These are phyloP conservation scores for Raphanus raphanistrum DNA, from an alignment of 345 rosid species.

Conservation along the genomic window DNA sequence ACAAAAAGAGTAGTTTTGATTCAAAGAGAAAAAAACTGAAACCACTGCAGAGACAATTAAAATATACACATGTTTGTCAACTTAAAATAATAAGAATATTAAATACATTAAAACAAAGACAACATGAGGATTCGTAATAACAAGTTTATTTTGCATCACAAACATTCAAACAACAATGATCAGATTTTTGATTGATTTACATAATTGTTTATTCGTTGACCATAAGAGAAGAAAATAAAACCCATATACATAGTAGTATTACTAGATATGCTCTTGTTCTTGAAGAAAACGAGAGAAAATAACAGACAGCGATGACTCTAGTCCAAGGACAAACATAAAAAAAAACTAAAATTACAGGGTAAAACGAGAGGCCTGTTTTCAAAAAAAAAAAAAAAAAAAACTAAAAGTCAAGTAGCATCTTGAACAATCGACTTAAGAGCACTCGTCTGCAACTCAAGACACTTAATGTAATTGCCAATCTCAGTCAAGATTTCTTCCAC, in stretches of 20 bases:
- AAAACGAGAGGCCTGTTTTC: neutral
- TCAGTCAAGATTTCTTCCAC: slow-evolving; percentile 46
- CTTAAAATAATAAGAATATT: neutral
- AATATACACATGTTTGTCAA: neutral
- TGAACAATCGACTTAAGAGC: slow-evolving; percentile 43
- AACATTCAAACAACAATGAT: slow-evolving; percentile 1
- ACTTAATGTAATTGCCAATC: slow-evolving; percentile 43
- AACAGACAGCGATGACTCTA: slow-evolving; percentile 1
- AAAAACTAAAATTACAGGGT: slow-evolving; percentile 20
- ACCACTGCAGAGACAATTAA: neutral
- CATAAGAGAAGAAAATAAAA: slow-evolving; percentile 1
- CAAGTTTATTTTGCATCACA: slow-evolving; percentile 6
- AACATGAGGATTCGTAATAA: neutral
- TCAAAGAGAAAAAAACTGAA: slow-evolving; percentile 17
- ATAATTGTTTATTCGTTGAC: neutral
- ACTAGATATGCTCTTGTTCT: slow-evolving; percentile 8
- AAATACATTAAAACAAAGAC: neutral
- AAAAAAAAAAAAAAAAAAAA: neutral
- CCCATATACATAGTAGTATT: neutral
- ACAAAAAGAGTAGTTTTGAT: neutral
- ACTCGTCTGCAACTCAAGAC: slow-evolving; percentile 50
- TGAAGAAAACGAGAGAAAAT: neutral
- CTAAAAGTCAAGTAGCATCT: slow-evolving; percentile 31
- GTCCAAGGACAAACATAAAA: slow-evolving; percentile 8
- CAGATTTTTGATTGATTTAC: neutral